phyloP scores from a whole-genome alignment of 495 filamentous ascomycete species.

The Tricharina praecox region DNA sequence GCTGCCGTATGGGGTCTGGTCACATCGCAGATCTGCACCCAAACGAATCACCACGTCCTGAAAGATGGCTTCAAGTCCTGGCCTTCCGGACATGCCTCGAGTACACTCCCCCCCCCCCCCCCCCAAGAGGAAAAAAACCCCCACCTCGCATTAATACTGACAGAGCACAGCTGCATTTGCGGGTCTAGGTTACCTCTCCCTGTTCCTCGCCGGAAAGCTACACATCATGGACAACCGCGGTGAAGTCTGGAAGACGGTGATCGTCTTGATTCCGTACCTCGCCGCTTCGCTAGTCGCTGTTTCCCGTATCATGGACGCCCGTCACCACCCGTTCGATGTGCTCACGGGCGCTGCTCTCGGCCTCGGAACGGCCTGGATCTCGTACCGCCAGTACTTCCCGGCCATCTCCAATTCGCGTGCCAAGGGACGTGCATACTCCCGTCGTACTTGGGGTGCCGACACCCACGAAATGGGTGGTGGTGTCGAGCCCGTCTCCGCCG shows the following conservation, averaged over 20 bases:
- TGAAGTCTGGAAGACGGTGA: slow-evolving; percentile 31
- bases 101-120: slow-evolving; percentile 23
- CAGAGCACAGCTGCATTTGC: slow-evolving; percentile 54
- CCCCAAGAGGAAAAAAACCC: neutral
- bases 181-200: slow-evolving; percentile 63
- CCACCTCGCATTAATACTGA: too few species aligned
- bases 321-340: slow-evolving; percentile 82
- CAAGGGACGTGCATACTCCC: slow-evolving; percentile 47
- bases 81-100: slow-evolving; percentile 48
- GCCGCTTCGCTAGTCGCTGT: slow-evolving; percentile 39
- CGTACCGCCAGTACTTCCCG: slow-evolving; percentile 43
- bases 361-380: slow-evolving; percentile 31
- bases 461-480: too few species aligned
- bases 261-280: slow-evolving; percentile 47
- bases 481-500: neutral
- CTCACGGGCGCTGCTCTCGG: slow-evolving; percentile 60
- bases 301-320: slow-evolving; percentile 59
- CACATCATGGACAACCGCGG: slow-evolving; percentile 33
- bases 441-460: slow-evolving; percentile 39
- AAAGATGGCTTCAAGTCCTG: slow-evolving; percentile 79
- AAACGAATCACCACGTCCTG: slow-evolving; percentile 44
- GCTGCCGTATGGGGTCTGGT: slow-evolving; percentile 38
- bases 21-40: slow-evolving; percentile 50
- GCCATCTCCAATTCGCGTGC: slow-evolving; percentile 37
- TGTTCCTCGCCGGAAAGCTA: slow-evolving; percentile 49